phyloP scores from a whole-genome alignment of 257 asterid species.

The Forsythia viridissima region DNA sequence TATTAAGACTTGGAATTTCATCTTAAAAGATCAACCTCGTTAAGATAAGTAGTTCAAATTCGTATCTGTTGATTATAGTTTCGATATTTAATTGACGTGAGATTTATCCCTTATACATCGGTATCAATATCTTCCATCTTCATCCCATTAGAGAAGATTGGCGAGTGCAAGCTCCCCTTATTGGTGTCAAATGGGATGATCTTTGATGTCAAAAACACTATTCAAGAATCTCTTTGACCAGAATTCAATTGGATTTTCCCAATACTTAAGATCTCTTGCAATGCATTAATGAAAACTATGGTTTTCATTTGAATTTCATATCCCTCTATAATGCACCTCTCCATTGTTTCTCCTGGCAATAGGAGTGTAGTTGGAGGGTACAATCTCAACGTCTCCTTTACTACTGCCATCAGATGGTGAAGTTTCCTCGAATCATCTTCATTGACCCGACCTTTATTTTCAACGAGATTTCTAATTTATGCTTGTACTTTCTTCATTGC shows the following conservation, averaged over 20 bases:
- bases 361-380: constrained; percentile 49
- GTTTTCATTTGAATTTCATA: constrained; percentile 39
- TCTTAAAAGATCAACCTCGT: no score
- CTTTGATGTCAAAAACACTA: constrained; percentile 23
- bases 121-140: constrained; percentile 37
- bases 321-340: constrained; percentile 27
- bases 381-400: constrained; percentile 43
- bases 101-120: not conserved
- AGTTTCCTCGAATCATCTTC: constrained; percentile 42
- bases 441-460: constrained; percentile 20
- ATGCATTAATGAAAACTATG: constrained; percentile 40
- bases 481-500: constrained; percentile 29
- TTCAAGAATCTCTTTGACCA: constrained; percentile 45
- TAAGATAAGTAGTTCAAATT: no score
- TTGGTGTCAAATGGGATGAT: constrained; percentile 47
- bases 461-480: constrained; percentile 25
- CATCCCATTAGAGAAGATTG: constrained; percentile 37
- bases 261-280: constrained; percentile 44
- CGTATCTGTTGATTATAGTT: no score
- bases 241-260: constrained; percentile 42
- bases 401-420: constrained; percentile 36
- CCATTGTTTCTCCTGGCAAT: constrained; percentile 37
- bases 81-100: no score
- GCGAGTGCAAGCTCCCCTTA: constrained; percentile 43
- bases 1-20: no score